Conservation (phyloP, 2,329 filamentous ascomycete species). For the Catunica adiposa region DNA sequence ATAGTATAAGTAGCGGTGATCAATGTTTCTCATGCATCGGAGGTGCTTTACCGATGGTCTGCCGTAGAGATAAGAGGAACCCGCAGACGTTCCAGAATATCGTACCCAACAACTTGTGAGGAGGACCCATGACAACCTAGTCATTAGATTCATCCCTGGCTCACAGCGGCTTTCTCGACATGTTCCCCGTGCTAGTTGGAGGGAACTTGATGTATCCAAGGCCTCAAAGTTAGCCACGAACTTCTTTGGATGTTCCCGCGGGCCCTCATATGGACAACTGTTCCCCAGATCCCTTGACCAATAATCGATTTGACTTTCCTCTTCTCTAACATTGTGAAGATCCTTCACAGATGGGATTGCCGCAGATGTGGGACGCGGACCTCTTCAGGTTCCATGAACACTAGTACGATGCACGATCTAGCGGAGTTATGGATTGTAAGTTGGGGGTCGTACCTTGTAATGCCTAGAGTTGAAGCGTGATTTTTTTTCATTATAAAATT, state of each 20-base stretch:
- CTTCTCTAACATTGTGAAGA: background rate
- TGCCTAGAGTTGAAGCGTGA: background rate
- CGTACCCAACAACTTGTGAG: background rate
- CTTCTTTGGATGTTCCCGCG: no score
- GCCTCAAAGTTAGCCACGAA: no score
- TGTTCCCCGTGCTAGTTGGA: no score
- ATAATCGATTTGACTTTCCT: background rate
- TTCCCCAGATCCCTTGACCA: no score
- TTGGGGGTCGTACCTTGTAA: conserved; percentile 1
- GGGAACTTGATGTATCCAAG: no score
- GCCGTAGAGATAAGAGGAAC: background rate
- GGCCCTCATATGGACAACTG: no score
- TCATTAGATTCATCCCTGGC: background rate
- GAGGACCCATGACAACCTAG: no score
- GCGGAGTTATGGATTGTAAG: background rate
- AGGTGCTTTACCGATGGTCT: background rate
- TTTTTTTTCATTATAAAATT: background rate
- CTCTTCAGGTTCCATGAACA: background rate
- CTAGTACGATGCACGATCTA: background rate
- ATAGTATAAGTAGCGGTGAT: background rate
- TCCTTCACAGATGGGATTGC: background rate
- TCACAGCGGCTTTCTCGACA: background rate
- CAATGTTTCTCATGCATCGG: background rate
- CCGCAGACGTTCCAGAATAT: background rate
- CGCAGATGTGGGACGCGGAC: background rate